phyloP scores from a whole-genome alignment of 176 grass and related monocot genomes.

The Coix lacrymajobi region DNA sequence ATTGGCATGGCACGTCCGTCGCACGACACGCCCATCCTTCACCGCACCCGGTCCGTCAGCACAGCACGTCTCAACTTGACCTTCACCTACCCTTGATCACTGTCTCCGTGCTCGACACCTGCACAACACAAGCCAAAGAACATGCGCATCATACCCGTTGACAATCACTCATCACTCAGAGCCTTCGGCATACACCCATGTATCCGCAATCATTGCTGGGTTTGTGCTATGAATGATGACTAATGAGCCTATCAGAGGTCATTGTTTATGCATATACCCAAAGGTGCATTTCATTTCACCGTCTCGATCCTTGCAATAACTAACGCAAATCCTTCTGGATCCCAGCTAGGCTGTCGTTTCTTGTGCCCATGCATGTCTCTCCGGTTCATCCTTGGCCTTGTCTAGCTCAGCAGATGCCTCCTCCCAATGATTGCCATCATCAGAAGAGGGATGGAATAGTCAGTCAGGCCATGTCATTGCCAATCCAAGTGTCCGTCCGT shows the following conservation, averaged over 20 bases:
- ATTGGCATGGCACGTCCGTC: no score
- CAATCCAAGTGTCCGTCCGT: constrained; percentile 20
- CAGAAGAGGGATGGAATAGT: constrained; percentile 14
- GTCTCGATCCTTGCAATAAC: constrained; percentile 18
- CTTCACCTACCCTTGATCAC: no score
- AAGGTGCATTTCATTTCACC: constrained; percentile 24
- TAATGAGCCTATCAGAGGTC: constrained; percentile 8
- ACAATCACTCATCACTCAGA: no score
- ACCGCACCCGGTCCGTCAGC: no score
- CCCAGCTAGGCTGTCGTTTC: constrained; percentile 26
- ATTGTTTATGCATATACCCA: constrained; percentile 26
- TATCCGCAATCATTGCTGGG: background rate
- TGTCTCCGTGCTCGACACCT: no score
- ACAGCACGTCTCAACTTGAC: no score
- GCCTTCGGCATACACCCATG: no score
- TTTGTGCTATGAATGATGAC: background rate
- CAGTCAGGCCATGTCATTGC: constrained; percentile 29
- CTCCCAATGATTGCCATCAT: constrained; percentile 35
- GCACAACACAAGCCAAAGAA: no score
- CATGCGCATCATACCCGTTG: no score
- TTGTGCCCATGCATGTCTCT: constrained; percentile 23
- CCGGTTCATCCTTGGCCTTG: background rate
- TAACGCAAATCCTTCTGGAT: constrained; percentile 21
- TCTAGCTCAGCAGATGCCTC: background rate
- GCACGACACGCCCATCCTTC: no score